Evolutionary conservation across 768 basidiomycete genomes (phyloP), one percentile per base, ranked within the genome.

Genomic region (Albatrellus ellisii): DNA sequence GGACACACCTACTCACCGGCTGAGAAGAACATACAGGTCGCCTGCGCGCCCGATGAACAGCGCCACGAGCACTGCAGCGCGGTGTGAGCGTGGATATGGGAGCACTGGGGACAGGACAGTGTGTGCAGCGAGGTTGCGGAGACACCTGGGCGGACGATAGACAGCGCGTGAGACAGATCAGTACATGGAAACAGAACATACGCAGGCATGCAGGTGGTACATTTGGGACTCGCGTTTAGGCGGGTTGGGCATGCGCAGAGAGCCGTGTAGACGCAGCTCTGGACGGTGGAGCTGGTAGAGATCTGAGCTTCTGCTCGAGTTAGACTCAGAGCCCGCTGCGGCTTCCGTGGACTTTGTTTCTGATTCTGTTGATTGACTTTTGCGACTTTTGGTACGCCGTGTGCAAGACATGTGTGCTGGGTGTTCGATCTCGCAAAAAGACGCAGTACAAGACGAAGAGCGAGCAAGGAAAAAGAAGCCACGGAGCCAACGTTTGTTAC

Each of bases 11-110:
- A 53, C 81, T 52, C 54, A 84, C 86, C 79, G 68, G 52, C 75
- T 87, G n/a, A 92, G 68, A 24, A 91, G 56, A 3, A 92, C 90
- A 51, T 90, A 85, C 20, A 94, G 53, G 50, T 92, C 86, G 4
- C 90, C 89, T 24, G 69, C 67, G 6, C 89, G 65, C 0, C 90
- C 90, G 2, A 89, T 76, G 46, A 94, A 94, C 37, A 94, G 54
- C 9, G 86, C 84, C 1, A 90, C 80, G 8, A 90, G 69, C 1
- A 90, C 87, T 0, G 84, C 84, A 0, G 87, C 81, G 40, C 72
- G 68, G 38, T 70, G 61, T 6, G 73, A 68, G 10, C 74, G 66
- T 0, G 84, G 84, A 39, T 72, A 63, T 18, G 41, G 53, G 27
- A 61, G 6, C 26, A 50, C 11, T 35, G 14, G 14, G 52, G 55